Conservation (phyloP, 2,329 filamentous ascomycete species). For the Epichloe glyceriae region DNA sequence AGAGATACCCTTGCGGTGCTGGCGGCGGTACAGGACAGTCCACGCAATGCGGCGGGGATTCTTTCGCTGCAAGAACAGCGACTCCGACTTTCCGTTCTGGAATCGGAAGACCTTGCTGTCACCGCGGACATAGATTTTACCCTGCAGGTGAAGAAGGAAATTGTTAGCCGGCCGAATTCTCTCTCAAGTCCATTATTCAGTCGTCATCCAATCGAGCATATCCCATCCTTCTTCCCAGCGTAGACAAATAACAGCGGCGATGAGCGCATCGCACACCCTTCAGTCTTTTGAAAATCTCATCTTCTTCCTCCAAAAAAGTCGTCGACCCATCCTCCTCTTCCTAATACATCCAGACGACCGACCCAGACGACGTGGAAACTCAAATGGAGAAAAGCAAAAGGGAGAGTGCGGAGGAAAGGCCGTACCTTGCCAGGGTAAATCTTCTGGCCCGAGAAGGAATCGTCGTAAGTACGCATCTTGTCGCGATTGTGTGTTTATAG, state of each 20-base stretch:
- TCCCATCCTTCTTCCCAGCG: background rate
- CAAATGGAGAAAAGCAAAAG: background rate
- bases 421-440: slow-evolving; percentile 58
- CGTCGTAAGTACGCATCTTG: slow-evolving; percentile 56
- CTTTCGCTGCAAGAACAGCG: slow-evolving; percentile 99
- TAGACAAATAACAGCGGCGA: background rate
- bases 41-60: slow-evolving; percentile 99
- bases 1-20: slow-evolving; percentile 99
- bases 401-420: background rate
- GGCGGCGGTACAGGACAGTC: slow-evolving; percentile 95
- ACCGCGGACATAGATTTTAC: slow-evolving; percentile 98
- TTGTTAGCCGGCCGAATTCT: slow-evolving; percentile 12
- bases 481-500: slow-evolving; percentile 26
- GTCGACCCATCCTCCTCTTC: background rate
- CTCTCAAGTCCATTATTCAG: background rate
- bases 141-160: slow-evolving; percentile 40
- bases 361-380: background rate
- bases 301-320: background rate
- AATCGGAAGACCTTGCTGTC: slow-evolving; percentile 99
- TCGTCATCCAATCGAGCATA: background rate
- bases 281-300: background rate
- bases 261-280: too few species aligned
- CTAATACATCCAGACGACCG: background rate
- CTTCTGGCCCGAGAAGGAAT: slow-evolving; percentile 52
- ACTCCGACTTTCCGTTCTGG: slow-evolving; percentile 99